These are phyloP conservation scores for Fomitopsis pinicola DNA, from an alignment of 1,284 basidiomycete genomes.

Conservation along the genomic window DNA sequence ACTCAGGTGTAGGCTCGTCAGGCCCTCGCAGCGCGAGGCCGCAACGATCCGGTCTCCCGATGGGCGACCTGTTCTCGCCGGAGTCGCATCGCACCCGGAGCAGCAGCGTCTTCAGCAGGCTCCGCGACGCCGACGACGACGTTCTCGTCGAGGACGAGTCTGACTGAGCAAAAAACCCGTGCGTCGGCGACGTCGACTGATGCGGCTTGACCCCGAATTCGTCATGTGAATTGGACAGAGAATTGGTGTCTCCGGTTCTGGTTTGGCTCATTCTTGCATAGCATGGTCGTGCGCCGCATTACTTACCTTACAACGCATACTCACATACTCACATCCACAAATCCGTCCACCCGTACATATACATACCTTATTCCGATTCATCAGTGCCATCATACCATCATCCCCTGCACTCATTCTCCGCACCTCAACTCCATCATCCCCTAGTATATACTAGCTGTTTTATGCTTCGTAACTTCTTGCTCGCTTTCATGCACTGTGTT, in stretches of 20 bases:
- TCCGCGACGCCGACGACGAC: background rate
- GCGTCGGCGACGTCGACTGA: background rate
- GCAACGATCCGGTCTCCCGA: conserved; percentile 9
- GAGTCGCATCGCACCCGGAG: background rate
- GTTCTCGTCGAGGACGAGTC: background rate
- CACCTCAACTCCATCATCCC: background rate
- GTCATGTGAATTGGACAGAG: background rate
- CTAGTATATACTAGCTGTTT: background rate
- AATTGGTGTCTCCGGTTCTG: background rate
- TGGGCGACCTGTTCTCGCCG: conserved; percentile 7
- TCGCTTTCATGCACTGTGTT: background rate
- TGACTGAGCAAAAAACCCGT: background rate
- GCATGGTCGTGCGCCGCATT: background rate
- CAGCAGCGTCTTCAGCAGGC: conserved; percentile 1
- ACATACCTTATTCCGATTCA: background rate
- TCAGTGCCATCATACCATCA: background rate
- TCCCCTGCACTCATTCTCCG: background rate
- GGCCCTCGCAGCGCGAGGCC: background rate
- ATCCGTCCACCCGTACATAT: background rate
- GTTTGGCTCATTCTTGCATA: background rate
- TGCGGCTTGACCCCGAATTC: too few relatives aligned
- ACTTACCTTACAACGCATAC: background rate
- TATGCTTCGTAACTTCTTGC: background rate
- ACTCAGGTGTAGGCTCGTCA: background rate
- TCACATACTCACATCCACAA: background rate